Conservation (phyloP, 306 rosid species). For the Leucaena leucocephala region DNA sequence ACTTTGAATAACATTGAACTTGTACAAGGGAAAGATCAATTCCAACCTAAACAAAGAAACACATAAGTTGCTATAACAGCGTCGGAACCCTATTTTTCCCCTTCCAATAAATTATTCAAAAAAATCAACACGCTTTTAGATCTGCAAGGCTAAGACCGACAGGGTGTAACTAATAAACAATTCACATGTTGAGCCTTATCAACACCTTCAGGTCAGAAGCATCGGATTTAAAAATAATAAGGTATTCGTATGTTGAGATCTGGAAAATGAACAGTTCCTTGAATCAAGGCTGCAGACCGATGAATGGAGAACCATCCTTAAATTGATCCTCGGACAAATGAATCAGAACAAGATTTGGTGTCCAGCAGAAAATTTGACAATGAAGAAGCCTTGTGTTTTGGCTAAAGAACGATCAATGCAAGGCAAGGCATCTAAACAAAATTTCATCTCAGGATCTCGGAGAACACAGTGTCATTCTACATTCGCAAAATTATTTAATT, state of each 20-base stretch:
- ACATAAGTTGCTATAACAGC: not conserved
- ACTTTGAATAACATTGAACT: not conserved
- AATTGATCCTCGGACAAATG: not conserved
- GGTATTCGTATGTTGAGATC: constrained; percentile 1
- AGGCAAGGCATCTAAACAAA: not conserved
- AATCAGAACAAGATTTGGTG: not conserved
- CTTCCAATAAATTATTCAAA: not conserved
- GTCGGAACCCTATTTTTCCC: not conserved
- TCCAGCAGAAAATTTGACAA: not conserved
- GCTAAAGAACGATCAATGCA: too few species aligned
- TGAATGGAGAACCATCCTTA: not conserved
- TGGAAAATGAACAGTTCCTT: not conserved
- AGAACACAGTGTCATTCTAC: not conserved
- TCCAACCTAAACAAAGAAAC: not conserved
- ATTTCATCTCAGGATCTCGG: not conserved
- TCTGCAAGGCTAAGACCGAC: not conserved
- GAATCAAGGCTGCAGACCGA: not conserved
- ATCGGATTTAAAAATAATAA: not conserved
- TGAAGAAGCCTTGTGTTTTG: constrained; percentile 2
- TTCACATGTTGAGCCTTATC: not conserved
- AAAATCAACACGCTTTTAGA: not conserved
- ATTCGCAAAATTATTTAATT: not conserved
- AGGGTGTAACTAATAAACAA: not conserved
- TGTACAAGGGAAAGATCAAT: not conserved
- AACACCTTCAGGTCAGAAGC: not conserved